Evolutionary conservation across 106 monocot species (phyloP).

Genomic region (Triglochin maritima): DNA sequence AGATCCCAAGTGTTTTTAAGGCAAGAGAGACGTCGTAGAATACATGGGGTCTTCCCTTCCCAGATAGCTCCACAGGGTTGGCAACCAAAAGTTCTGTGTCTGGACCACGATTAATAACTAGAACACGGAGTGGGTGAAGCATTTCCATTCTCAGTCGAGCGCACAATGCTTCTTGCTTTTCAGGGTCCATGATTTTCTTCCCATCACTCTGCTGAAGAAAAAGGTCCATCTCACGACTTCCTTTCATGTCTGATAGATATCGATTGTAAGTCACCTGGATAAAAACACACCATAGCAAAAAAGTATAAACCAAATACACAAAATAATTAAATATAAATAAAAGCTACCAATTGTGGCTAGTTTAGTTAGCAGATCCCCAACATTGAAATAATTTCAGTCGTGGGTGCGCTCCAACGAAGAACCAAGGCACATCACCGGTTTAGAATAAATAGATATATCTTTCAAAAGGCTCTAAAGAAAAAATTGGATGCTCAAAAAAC

Average conservation of each 20-base stretch:
- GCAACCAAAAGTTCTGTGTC: conserved; percentile 87
- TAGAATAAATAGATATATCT: no score
- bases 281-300: not conserved
- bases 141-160: conserved; percentile 65
- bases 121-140: conserved; percentile 70
- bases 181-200: conserved; percentile 69
- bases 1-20: conserved; percentile 64
- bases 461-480: not conserved
- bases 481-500: not conserved
- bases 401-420: no score
- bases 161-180: conserved; percentile 50
- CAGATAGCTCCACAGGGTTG: conserved; percentile 77
- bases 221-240: conserved; percentile 69
- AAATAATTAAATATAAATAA: no score
- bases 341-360: no score
- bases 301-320: not conserved
- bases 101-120: conserved; percentile 61
- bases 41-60: conserved; percentile 79
- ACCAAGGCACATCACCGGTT: no score
- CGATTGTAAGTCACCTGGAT: conserved; percentile 70
- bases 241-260: conserved; percentile 64
- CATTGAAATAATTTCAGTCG: no score
- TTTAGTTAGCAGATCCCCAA: no score
- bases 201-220: conserved; percentile 75
- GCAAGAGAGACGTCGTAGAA: conserved; percentile 73